Evolutionary conservation across 202 grass and related monocot genomes (phyloP), one percentile per base, ranked within the genome.

Genomic region (Schoenoplectus triqueter): DNA sequence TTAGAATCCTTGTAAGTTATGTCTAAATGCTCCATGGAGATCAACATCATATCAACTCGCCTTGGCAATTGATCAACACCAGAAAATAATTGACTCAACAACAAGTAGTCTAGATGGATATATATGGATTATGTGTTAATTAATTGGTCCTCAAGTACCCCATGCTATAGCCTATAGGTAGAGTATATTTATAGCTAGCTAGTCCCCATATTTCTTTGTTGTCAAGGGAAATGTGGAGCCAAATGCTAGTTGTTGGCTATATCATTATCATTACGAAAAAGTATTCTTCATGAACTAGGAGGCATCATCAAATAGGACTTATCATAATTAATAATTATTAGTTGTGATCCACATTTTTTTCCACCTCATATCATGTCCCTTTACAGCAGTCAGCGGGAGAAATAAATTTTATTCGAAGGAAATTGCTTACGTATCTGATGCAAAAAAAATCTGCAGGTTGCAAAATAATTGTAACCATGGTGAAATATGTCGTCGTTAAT

Each of bases 141-240:
- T 22, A 19, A 2, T 54, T 7, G 10, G 11, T 15, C 48, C 6
- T 0, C 11, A 57, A 56, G 20, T 56, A 76, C 11, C 5, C 70
- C 14, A 68, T 68, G 59, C 69, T 48, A 40, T 56, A 5, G 31
- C 31, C 0, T 1, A 40, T 76, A 76, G 73, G 50, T 56, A 56
- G 2, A 40, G 6, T 56, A 3, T 15, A 22, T 6, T 31, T 31
- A 31, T 31, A 31, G 31, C 31, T 31, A 54, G 11, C 13, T 76
- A 56, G 73, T 7, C 73, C 10, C 73, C 56, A 7, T 62, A 56
- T 76, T 76, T 50, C 49, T 76, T 76, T 8, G 73, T 55, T 56
- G 20, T 57, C 10, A 55, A 56, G 49, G 50, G 11, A 76, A 40
- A 76, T 76, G 73, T 56, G 72, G 21, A 77, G 73, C 73, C 73